Evolutionary conservation across 306 rosid genomes (phyloP).

Genomic region (Glycine soja): DNA sequence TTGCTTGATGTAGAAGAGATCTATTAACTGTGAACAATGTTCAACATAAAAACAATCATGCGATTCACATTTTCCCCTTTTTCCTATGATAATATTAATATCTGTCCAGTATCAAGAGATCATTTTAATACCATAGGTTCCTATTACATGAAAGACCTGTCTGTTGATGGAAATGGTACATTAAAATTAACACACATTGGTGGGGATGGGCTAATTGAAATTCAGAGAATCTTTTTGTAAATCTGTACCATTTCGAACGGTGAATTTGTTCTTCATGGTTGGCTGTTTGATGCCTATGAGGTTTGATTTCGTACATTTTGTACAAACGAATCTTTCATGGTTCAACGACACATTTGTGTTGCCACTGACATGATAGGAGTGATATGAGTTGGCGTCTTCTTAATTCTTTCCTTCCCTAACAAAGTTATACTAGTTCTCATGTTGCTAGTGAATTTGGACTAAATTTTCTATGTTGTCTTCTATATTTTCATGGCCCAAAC

Average conservation of each 20-base stretch:
- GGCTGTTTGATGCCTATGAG: background rate
- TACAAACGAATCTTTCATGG: slow-evolving; percentile 8
- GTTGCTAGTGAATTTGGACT: background rate
- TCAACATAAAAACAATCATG: background rate
- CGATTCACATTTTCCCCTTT: background rate
- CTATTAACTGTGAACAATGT: background rate
- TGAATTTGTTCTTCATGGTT: background rate
- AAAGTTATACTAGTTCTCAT: background rate
- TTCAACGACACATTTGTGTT: slow-evolving; percentile 2
- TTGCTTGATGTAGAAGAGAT: background rate
- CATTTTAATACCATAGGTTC: background rate
- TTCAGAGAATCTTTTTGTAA: background rate
- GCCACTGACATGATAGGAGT: slow-evolving; percentile 2
- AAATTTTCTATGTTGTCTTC: background rate
- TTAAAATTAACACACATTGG: background rate
- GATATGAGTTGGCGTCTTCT: background rate
- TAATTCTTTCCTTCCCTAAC: slow-evolving; percentile 9
- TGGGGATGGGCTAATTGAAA: slow-evolving; percentile 16
- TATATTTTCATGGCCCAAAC: slow-evolving; percentile 2
- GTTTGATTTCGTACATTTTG: slow-evolving; percentile 13
- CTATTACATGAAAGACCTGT: background rate
- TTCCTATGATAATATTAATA: background rate
- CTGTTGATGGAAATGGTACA: background rate
- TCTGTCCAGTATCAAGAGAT: background rate
- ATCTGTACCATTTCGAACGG: background rate